A percentile compares a stretch with the other conserved stretches of the same genome.
These are phyloP conservation scores for Calonectria honghensis DNA, from an alignment of 2,329 filamentous ascomycete species.

Conservation along the genomic window DNA sequence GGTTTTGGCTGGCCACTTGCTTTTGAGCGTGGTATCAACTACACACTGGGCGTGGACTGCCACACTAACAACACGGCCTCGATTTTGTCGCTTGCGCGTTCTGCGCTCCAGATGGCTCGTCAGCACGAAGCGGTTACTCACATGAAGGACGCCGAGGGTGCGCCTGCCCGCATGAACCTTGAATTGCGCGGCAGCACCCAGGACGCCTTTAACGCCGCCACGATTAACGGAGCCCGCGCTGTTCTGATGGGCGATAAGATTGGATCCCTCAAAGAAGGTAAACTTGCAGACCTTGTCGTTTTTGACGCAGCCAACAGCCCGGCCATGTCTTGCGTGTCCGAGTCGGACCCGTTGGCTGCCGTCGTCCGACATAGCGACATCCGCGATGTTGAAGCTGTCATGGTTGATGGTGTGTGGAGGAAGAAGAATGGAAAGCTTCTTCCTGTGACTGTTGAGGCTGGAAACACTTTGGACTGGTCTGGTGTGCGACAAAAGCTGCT, in stretches of 20 bases:
- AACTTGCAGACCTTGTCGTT: constrained; percentile 37
- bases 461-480: constrained; percentile 29
- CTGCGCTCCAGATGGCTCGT: constrained; percentile 35
- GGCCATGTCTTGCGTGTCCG: constrained; percentile 30
- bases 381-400: constrained; percentile 35
- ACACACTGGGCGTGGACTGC: constrained; percentile 36
- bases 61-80: constrained; percentile 34
- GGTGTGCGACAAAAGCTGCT: constrained; percentile 30
- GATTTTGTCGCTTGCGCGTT: constrained; percentile 30
- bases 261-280: constrained; percentile 33
- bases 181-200: constrained; percentile 32
- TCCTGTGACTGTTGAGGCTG: constrained; percentile 28
- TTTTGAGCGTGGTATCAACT: constrained; percentile 25
- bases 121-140: constrained; percentile 23
- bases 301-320: constrained; percentile 29
- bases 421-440: constrained; percentile 36
- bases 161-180: constrained; percentile 30
- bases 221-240: constrained; percentile 36
- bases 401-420: constrained; percentile 37
- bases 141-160: constrained; percentile 22
- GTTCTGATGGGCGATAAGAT: constrained; percentile 35
- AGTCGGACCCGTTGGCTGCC: constrained; percentile 35
- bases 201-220: constrained; percentile 36
- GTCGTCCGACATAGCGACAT: constrained; percentile 34
- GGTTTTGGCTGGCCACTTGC: constrained; percentile 37